Conservation (phyloP, 2,329 filamentous ascomycete species). For the Basipetospora chlamydospora region DNA sequence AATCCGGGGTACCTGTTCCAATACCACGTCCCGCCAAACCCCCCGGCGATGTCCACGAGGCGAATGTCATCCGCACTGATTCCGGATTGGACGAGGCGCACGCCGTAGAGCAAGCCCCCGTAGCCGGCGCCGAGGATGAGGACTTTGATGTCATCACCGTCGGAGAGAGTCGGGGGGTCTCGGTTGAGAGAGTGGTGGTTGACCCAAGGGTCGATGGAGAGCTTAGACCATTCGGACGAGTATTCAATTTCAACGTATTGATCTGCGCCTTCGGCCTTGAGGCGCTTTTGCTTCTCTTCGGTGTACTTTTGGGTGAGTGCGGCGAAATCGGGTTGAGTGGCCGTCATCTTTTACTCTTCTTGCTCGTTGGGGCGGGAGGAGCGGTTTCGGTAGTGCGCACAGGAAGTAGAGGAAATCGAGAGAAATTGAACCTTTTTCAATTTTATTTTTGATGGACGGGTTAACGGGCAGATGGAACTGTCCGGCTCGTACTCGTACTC, state of each 20-base stretch:
- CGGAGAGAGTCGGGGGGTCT: conserved; percentile 9
- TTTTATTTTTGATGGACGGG: too few relatives aligned
- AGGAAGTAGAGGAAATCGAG: too few relatives aligned
- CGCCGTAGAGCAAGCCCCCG: conserved; percentile 18
- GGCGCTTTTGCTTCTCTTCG: conserved; percentile 19
- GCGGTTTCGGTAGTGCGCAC: too few relatives aligned
- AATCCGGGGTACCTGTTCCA: conserved; percentile 23
- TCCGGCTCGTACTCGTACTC: too few relatives aligned
- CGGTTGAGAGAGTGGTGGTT: conserved; percentile 18
- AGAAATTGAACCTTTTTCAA: too few relatives aligned
- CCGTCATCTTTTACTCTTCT: not conserved
- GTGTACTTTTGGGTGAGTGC: conserved; percentile 16
- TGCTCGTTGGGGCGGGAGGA: too few relatives aligned
- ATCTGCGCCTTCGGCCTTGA: conserved; percentile 15
- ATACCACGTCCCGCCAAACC: conserved; percentile 34
- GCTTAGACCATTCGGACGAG: conserved; percentile 9
- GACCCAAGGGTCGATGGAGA: conserved; percentile 20
- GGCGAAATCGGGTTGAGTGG: conserved; percentile 6
- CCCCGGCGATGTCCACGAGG: conserved; percentile 24
- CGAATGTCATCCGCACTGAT: conserved; percentile 19
- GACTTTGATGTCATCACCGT: conserved; percentile 15
- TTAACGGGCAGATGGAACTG: too few relatives aligned
- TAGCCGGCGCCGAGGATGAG: conserved; percentile 22
- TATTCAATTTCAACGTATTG: conserved; percentile 19
- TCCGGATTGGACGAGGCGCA: conserved; percentile 12